These are phyloP conservation scores for Aspergillus sclerotialis DNA, from an alignment of 2,329 filamentous ascomycete genomes.

Conservation along the genomic window DNA sequence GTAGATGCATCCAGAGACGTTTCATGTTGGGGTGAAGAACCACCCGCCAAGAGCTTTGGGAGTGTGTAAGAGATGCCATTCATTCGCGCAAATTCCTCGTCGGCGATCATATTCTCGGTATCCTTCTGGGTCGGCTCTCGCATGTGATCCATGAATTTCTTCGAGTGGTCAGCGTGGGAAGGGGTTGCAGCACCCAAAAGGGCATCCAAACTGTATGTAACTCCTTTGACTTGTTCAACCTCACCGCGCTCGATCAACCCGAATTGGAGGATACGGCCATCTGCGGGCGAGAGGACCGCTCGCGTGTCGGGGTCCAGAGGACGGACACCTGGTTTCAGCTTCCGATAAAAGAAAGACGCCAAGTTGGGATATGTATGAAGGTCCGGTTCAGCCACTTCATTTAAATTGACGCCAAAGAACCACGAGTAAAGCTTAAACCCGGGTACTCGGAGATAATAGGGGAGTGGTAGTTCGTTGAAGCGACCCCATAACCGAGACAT, in stretches of 20 bases:
- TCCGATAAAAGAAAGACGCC: slow-evolving; percentile 94
- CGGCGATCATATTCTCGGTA: slow-evolving; percentile 63
- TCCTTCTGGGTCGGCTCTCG: slow-evolving; percentile 31
- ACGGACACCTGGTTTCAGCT: slow-evolving; percentile 78
- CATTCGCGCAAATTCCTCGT: slow-evolving; percentile 88
- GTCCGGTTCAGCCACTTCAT: slow-evolving; percentile 81
- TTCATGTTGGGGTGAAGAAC: slow-evolving; percentile 40
- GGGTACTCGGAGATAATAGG: slow-evolving; percentile 78
- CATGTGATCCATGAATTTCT: slow-evolving; percentile 27
- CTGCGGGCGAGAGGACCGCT: slow-evolving; percentile 78
- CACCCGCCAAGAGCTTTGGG: slow-evolving; percentile 75
- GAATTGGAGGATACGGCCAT: slow-evolving; percentile 86
- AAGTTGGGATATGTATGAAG: slow-evolving; percentile 87
- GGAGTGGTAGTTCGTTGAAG: slow-evolving; percentile 85
- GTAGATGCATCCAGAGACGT: slow-evolving; percentile 67
- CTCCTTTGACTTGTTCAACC: slow-evolving; percentile 97
- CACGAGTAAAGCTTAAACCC: slow-evolving; percentile 89
- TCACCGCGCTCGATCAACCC: slow-evolving; percentile 87
- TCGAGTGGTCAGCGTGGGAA: slow-evolving; percentile 31
- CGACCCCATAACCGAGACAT: slow-evolving; percentile 82
- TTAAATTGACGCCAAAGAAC: slow-evolving; percentile 83
- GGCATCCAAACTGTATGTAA: slow-evolving; percentile 94
- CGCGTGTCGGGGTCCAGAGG: slow-evolving; percentile 76
- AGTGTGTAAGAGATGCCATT: slow-evolving; percentile 96
- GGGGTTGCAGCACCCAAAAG: slow-evolving; percentile 63